Evolutionary conservation across 2,329 filamentous ascomycete genomes (phyloP).

Genomic region (Fusarium torreyae): DNA sequence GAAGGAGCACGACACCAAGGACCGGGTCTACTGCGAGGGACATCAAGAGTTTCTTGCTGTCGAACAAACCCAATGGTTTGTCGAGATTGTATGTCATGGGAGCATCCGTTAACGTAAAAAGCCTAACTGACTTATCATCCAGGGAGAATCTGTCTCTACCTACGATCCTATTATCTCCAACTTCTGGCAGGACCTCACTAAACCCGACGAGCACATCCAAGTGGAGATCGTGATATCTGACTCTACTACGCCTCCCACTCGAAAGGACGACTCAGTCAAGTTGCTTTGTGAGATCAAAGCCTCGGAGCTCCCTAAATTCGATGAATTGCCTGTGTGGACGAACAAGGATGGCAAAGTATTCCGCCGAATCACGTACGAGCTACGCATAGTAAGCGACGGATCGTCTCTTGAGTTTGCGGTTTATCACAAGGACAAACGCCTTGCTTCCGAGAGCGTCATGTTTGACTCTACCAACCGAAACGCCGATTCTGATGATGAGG

Average conservation of each 20-base stretch:
- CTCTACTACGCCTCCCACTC: constrained; percentile 16
- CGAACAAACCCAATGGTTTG: constrained; percentile 53
- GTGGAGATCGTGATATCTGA: constrained; percentile 32
- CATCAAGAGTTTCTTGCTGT: constrained; percentile 33
- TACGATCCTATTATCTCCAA: constrained; percentile 4
- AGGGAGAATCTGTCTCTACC: constrained; percentile 38
- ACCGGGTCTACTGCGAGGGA: constrained; percentile 38
- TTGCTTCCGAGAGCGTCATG: constrained; percentile 43
- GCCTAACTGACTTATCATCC: neutral
- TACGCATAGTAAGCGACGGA: constrained; percentile 48
- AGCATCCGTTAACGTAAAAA: neutral
- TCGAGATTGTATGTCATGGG: constrained; percentile 39
- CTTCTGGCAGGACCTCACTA: constrained; percentile 31
- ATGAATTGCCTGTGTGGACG: constrained; percentile 27
- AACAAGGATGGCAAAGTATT: constrained; percentile 35
- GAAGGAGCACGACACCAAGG: constrained; percentile 28
- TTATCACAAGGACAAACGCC: constrained; percentile 30
- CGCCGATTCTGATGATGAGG: neutral
- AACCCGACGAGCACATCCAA: constrained; percentile 4
- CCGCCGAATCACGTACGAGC: constrained; percentile 34
- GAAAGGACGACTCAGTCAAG: constrained; percentile 23
- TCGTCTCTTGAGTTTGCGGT: constrained; percentile 47
- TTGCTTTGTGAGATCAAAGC: constrained; percentile 41
- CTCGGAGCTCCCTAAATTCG: constrained; percentile 25
- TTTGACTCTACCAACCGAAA: constrained; percentile 35